Evolutionary conservation across 1,284 basidiomycete genomes (phyloP), one percentile per base, ranked within the genome.

Genomic region (Macrocybe sp.): DNA sequence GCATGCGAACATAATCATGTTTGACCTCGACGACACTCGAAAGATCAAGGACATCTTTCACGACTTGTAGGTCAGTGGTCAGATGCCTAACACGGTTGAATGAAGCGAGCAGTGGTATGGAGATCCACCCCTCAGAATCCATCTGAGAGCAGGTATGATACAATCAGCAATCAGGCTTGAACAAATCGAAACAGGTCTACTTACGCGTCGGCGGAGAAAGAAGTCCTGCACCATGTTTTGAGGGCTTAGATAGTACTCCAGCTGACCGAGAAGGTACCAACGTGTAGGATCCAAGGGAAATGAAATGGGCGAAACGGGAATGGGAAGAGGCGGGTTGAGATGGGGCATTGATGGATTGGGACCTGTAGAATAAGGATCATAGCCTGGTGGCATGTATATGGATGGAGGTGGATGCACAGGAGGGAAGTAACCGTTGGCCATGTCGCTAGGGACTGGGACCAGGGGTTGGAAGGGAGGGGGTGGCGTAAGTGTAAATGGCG

Each of bases 81-180:
- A 94, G 65, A 47, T 74, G 74, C 59, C 76, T 79, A 50, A 96
- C 79, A 37, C 93, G 85, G 59, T 90, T 92, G 75, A 96, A 97
- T 7, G 89, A 88, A 4, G 89, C 87, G 48, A 97, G 76, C 48
- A 92, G 72, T 7, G 77, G 57, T 38, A 95, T 85, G 14, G 85
- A 79, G 47, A 97, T 85, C 91, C 92, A 97, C 11, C 93, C 93
- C 52, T 79, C 74, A 2, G 79, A 75, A 62, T 96, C 91, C 93
- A 97, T 95, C 92, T 96, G 41, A 32, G 7, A 36, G 5, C 14
- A 57, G 30, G 22, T 37, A 39, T 50, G 46, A 49, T 33, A 43
- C 28, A 6, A 47, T 47, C 46, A 50, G 37, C 16, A 50, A 47
- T 35, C 43, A 40, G 29, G 41, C 45, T 22, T 38, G 6, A 36